Percentiles rank a stretch among this genome's conserved stretches.
Conservation (phyloP, 2,329 filamentous ascomycete species). For the Aspergillus oerlinghausenensis region DNA sequence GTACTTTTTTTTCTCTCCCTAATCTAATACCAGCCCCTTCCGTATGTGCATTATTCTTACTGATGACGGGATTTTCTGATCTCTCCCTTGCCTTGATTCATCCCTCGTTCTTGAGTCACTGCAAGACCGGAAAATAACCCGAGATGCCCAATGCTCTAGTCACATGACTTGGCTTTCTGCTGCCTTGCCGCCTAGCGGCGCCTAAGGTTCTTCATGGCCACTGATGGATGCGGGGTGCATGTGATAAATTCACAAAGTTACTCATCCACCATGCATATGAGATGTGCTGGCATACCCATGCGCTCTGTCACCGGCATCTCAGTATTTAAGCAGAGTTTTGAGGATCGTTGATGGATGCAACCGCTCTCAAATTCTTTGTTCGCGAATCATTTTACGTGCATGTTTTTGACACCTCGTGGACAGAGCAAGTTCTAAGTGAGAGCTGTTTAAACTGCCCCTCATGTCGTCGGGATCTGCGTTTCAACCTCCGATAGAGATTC, state of each 20-base stretch:
- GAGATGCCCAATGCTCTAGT: not conserved
- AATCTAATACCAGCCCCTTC: not conserved
- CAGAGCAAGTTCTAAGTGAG: not conserved
- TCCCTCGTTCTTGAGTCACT: not conserved
- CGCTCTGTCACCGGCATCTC: not conserved
- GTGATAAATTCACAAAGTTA: not conserved
- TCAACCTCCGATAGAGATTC: conserved; percentile 62
- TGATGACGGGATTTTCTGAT: not conserved
- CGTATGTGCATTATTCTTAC: too few species aligned
- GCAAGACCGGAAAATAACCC: not conserved
- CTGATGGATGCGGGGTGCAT: not conserved
- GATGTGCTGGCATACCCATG: not conserved
- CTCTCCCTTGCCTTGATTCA: not conserved
- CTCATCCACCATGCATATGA: not conserved
- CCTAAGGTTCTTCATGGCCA: not conserved
- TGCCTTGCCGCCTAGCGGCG: not conserved
- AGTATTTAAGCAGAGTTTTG: not conserved
- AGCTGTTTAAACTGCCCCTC: not conserved
- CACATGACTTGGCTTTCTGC: not conserved
- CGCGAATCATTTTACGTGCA: not conserved
- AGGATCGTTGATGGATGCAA: not conserved
- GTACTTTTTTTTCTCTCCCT: not conserved
- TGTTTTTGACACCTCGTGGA: not conserved
- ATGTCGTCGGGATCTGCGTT: conserved; percentile 30
- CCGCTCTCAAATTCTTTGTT: not conserved